These are phyloP conservation scores for Gracilaria gracilis DNA, from an alignment of 23 red algal genomes.

Conservation along the genomic window DNA sequence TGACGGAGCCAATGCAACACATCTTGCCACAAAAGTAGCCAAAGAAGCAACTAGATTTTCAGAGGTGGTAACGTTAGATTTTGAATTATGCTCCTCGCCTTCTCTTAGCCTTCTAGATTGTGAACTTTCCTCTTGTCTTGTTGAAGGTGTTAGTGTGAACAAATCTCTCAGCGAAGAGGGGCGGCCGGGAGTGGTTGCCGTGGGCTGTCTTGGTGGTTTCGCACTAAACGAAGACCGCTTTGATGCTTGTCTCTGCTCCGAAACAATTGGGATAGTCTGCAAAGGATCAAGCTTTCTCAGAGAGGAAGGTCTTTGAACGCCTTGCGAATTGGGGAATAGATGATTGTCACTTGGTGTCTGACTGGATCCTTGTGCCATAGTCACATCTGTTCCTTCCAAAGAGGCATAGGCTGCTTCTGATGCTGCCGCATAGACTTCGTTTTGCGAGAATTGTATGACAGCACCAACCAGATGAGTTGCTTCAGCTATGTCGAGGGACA, in stretches of 20 bases:
- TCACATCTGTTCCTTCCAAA: conserved; percentile 3
- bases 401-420: conserved; percentile 60
- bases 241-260: not conserved
- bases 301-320: not conserved
- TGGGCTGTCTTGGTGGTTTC: conserved; percentile 22
- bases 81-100: not conserved
- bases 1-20: conserved; percentile 65
- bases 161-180: conserved; percentile 28
- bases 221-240: not conserved
- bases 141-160: not conserved
- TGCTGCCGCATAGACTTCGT: conserved; percentile 63
- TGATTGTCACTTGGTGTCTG: not conserved
- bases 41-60: conserved; percentile 65
- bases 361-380: not conserved
- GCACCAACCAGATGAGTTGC: conserved; percentile 52
- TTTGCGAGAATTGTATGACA: conserved; percentile 48
- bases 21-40: conserved; percentile 57
- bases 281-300: not conserved
- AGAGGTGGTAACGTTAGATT: conserved; percentile 27
- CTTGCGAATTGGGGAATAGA: not conserved
- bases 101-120: not conserved
- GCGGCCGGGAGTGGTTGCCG: not conserved
- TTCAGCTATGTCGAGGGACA: conserved; percentile 74
- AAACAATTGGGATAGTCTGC: not conserved
- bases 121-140: not conserved